A percentile compares a stretch with the other conserved stretches of the same genome.
Evolutionary conservation across 2,329 filamentous ascomycete genomes (phyloP).

Genomic region (Ceratocystis colombiana): DNA sequence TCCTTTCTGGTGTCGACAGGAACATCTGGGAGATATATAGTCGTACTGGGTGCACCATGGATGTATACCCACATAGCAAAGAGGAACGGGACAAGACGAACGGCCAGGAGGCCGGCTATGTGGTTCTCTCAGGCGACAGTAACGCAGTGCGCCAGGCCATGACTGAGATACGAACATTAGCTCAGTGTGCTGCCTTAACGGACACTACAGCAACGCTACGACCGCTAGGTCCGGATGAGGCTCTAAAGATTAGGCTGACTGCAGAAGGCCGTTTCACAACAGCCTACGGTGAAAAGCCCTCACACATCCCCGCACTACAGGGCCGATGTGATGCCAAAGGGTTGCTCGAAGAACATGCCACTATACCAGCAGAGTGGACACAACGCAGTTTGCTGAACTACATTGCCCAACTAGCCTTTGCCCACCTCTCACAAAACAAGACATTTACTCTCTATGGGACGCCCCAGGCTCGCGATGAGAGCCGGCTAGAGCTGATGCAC

Average conservation of each 20-base stretch:
- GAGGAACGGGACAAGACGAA: slow-evolving; percentile 4
- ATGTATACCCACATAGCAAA: slow-evolving; percentile 23
- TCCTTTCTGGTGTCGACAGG: slow-evolving; percentile 27
- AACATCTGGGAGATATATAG: slow-evolving; percentile 32
- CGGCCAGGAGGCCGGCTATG: slow-evolving; percentile 26
- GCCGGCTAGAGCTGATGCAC: slow-evolving; percentile 35
- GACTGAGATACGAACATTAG: slow-evolving; percentile 19
- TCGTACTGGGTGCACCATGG: slow-evolving; percentile 27
- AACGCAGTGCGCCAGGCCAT: slow-evolving; percentile 31
- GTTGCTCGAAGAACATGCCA: slow-evolving; percentile 33
- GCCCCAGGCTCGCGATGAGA: slow-evolving; percentile 33
- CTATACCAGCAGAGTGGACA: slow-evolving; percentile 37
- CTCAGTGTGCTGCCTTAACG: slow-evolving; percentile 32
- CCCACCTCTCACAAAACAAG: slow-evolving; percentile 32
- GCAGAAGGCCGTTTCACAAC: slow-evolving; percentile 22
- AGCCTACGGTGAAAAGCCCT: slow-evolving; percentile 19
- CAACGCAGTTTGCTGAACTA: slow-evolving; percentile 36
- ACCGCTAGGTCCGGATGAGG: slow-evolving; percentile 11
- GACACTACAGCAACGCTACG: slow-evolving; percentile 29
- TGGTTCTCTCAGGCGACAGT: slow-evolving; percentile 33
- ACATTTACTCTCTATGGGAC: slow-evolving; percentile 34
- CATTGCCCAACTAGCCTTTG: slow-evolving; percentile 36
- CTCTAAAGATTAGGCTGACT: not conserved
- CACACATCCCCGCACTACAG: slow-evolving; percentile 28
- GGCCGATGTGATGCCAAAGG: slow-evolving; percentile 27